phyloP scores from a whole-genome alignment of 1,284 basidiomycete species.

The Fomitopsis schrenkii region DNA sequence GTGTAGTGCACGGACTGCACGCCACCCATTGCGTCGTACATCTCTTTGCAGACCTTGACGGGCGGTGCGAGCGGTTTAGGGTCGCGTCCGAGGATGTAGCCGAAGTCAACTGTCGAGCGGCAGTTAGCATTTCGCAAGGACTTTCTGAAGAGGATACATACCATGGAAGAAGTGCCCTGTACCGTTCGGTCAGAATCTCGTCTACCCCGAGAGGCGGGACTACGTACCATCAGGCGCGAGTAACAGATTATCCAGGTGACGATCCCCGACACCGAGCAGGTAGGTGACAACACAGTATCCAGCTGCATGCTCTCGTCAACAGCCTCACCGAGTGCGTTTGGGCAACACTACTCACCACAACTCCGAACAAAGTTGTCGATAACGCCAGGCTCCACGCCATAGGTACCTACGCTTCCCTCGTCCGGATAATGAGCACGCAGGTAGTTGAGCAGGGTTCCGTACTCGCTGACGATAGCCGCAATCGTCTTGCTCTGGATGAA shows the following conservation, averaged over 20 bases:
- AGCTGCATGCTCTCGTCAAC: constrained; percentile 44
- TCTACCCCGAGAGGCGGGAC: neutral
- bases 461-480: constrained; percentile 88
- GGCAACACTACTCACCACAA: constrained; percentile 68
- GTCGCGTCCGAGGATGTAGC: constrained; percentile 96
- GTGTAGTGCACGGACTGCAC: constrained; percentile 88
- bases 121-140: constrained; percentile 9
- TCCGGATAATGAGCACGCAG: constrained; percentile 84
- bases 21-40: constrained; percentile 99
- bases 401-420: constrained; percentile 89
- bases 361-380: constrained; percentile 97
- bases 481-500: constrained; percentile 96
- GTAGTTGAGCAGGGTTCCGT: constrained; percentile 90
- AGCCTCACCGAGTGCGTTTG: neutral
- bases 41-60: constrained; percentile 98
- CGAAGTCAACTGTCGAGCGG: constrained; percentile 81
- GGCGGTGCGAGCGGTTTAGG: constrained; percentile 98
- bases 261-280: constrained; percentile 93
- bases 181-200: neutral
- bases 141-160: constrained; percentile 25
- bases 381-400: constrained; percentile 87
- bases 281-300: constrained; percentile 99
- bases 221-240: constrained; percentile 84
- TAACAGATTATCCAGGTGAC: constrained; percentile 95
- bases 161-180: constrained; percentile 85